Percentiles rank a stretch among this genome's conserved stretches.
phyloP scores from a whole-genome alignment of 1,139 yeast species.

The Diutina ranongensis region DNA sequence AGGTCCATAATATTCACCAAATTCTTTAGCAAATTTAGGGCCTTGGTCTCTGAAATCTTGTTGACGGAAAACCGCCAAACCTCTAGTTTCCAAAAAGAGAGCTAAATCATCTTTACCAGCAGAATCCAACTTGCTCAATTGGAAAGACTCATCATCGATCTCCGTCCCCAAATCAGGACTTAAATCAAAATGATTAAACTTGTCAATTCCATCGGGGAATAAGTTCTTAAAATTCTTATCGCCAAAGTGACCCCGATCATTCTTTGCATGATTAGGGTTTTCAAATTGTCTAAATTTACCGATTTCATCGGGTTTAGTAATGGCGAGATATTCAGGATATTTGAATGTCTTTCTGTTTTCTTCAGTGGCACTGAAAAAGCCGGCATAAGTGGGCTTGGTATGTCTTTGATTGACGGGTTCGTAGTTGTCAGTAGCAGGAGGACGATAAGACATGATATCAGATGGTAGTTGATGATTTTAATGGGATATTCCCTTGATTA shows the following conservation, averaged over 20 bases:
- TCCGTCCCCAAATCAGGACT: slow-evolving; percentile 4
- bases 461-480: too few relatives aligned
- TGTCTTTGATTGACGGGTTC: slow-evolving; percentile 1
- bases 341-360: slow-evolving; percentile 7
- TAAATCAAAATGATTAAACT: not conserved
- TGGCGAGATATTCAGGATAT: slow-evolving; percentile 4
- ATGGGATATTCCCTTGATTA: too few relatives aligned
- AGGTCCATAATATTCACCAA: slow-evolving; percentile 4
- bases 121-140: not conserved
- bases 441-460: slow-evolving; percentile 4
- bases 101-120: slow-evolving; percentile 3
- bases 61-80: slow-evolving; percentile 2
- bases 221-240: not conserved
- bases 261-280: not conserved
- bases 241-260: slow-evolving; percentile 5
- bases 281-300: not conserved
- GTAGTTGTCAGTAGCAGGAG: not conserved
- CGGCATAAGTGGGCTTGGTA: not conserved
- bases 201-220: not conserved
- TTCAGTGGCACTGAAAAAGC: slow-evolving; percentile 8
- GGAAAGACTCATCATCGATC: not conserved
- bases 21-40: not conserved
- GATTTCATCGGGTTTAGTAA: not conserved
- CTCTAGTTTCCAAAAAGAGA: slow-evolving; percentile 1
- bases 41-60: slow-evolving; percentile 1